A percentile compares a stretch with the other conserved stretches of the same genome.
These are phyloP conservation scores for Suillus paluster DNA, from an alignment of 768 basidiomycete genomes.

Conservation along the genomic window DNA sequence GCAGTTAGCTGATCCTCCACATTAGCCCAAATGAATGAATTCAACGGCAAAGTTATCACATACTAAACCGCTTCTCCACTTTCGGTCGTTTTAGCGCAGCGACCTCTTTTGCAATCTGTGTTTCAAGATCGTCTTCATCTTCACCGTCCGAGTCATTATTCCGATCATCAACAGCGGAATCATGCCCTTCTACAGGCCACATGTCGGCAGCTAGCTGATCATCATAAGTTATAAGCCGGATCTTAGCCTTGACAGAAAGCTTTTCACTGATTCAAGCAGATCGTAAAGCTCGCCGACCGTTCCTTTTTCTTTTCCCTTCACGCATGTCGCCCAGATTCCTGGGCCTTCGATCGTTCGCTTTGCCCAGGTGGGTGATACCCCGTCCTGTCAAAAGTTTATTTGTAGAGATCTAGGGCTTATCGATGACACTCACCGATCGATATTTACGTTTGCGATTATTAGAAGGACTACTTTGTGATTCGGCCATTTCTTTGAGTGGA, in stretches of 20 bases:
- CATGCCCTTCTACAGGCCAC: slow-evolving; percentile 56
- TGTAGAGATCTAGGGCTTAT: not conserved
- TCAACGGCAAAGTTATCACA: slow-evolving; percentile 20
- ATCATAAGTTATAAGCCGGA: slow-evolving; percentile 15
- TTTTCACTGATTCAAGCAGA: slow-evolving; percentile 75
- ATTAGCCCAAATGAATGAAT: not conserved
- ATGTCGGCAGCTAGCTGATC: slow-evolving; percentile 69
- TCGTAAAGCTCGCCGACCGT: slow-evolving; percentile 79
- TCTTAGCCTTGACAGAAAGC: not conserved
- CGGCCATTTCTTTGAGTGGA: slow-evolving; percentile 20
- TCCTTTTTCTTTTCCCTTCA: slow-evolving; percentile 83
- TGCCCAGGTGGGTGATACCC: slow-evolving; percentile 62
- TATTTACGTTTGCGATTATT: slow-evolving; percentile 49
- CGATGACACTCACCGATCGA: slow-evolving; percentile 45
- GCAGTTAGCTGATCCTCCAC: slow-evolving; percentile 58
- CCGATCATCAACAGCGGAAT: slow-evolving; percentile 23
- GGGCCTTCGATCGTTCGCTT: slow-evolving; percentile 76
- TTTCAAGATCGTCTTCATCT: slow-evolving; percentile 61
- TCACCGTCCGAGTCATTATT: slow-evolving; percentile 36
- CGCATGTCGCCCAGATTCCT: slow-evolving; percentile 85
- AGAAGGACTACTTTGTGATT: slow-evolving; percentile 17
- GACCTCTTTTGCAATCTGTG: slow-evolving; percentile 73
- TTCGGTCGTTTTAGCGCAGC: slow-evolving; percentile 70
- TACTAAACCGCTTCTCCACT: slow-evolving; percentile 68
- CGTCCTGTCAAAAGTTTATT: slow-evolving; percentile 51